Conservation (phyloP, 805 yeast species). For the Wickerhamiella siamensis region DNA sequence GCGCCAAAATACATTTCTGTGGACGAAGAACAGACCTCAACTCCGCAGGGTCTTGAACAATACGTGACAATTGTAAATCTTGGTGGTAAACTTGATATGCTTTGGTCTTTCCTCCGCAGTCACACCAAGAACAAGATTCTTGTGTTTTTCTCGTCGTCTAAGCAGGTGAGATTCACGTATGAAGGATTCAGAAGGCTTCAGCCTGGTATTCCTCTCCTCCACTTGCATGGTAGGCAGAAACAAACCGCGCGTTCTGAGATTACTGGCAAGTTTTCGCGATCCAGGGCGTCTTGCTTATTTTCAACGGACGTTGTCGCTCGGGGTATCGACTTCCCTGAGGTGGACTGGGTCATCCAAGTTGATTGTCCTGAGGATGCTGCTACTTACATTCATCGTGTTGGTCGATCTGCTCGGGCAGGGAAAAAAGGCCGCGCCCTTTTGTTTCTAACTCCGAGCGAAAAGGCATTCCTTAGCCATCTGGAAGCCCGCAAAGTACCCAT, state of each 20-base stretch:
- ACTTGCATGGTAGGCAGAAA: constrained; percentile 78
- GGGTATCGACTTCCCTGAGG: constrained; percentile 84
- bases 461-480: constrained; percentile 54
- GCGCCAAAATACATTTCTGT: constrained; percentile 48
- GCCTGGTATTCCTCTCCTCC: constrained; percentile 81
- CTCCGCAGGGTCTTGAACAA: constrained; percentile 80
- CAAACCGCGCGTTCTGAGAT: constrained; percentile 82
- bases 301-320: constrained; percentile 89
- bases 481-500: constrained; percentile 51
- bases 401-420: constrained; percentile 80
- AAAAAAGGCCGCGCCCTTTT: constrained; percentile 68
- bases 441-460: constrained; percentile 74
- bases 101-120: constrained; percentile 75
- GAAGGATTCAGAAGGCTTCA: constrained; percentile 76
- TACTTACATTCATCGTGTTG: constrained; percentile 83
- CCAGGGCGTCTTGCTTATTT: constrained; percentile 67
- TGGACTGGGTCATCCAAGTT: constrained; percentile 87
- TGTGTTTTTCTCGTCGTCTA: constrained; percentile 75
- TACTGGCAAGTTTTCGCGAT: constrained; percentile 57
- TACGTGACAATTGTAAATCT: constrained; percentile 58
- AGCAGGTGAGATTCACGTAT: constrained; percentile 80
- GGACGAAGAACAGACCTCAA: constrained; percentile 30
- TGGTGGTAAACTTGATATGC: constrained; percentile 67
- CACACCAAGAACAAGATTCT: constrained; percentile 69
- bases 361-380: constrained; percentile 87